Conservation (phyloP, 2,329 filamentous ascomycete genomes). For the Cladobotryum mycophilum region DNA sequence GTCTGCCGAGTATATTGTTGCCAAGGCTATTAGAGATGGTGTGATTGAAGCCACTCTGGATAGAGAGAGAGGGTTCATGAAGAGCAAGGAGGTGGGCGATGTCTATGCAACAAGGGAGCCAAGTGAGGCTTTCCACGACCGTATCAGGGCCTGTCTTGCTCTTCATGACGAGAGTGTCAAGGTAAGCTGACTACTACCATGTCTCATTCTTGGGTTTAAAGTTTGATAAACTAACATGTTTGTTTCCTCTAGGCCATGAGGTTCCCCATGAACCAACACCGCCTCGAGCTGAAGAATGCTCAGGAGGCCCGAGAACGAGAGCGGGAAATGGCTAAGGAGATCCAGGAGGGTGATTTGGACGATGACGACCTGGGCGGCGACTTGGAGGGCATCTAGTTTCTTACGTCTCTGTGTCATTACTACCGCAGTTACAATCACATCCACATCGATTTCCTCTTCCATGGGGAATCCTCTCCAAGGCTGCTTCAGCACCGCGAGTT, state of each 20-base stretch:
- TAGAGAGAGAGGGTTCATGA: constrained; percentile 94
- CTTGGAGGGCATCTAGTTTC: constrained; percentile 82
- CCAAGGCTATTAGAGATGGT: constrained; percentile 94
- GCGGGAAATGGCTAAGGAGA: constrained; percentile 96
- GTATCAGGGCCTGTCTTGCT: constrained; percentile 83
- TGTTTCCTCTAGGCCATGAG: constrained; percentile 69
- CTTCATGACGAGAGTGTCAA: constrained; percentile 98
- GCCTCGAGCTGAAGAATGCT: constrained; percentile 93
- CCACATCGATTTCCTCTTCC: constrained; percentile 1
- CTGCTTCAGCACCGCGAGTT: background rate
- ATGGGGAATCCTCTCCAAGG: background rate
- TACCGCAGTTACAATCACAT: constrained; percentile 7
- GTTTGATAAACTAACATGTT: background rate
- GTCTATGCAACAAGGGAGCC: constrained; percentile 95
- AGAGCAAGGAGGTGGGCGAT: constrained; percentile 93
- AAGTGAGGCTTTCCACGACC: constrained; percentile 94
- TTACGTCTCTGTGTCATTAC: constrained; percentile 13
- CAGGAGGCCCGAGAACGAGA: constrained; percentile 97
- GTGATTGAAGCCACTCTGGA: constrained; percentile 95
- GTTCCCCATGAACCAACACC: constrained; percentile 99
- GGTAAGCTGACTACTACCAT: constrained; percentile 45
- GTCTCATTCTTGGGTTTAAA: background rate
- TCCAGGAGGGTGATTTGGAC: constrained; percentile 93
- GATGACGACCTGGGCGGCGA: constrained; percentile 94
- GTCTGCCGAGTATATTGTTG: constrained; percentile 97